Evolutionary conservation across 2,329 filamentous ascomycete genomes (phyloP), one percentile per base, ranked within the genome.

Genomic region (Cordyceps cateniannulata): DNA sequence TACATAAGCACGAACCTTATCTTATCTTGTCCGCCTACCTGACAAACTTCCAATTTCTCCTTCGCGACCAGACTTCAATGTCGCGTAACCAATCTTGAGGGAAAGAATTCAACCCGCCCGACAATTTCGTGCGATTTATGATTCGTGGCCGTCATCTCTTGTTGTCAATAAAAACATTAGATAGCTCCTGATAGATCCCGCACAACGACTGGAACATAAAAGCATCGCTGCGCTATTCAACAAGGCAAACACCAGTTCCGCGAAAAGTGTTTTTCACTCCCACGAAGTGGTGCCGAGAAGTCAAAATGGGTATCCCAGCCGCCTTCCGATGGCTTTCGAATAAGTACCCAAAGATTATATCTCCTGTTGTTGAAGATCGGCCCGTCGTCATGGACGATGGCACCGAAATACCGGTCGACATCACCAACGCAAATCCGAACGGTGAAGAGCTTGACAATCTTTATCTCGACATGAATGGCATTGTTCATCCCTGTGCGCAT

Each of bases 381-480:
- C 89, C 93, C 10, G 80, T 89, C 60, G 87, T 87, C 65, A 85
- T 98, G 74, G 82, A 84, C 10, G 91, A 96, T 81, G 93, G 92
- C 66, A 83, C 87, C 48, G 81, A 85, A 66, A 88, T 97, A 62
- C 95, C 95, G 2, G 85, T 98, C 63, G 92, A 99, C 72, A 87
- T 85, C 12, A 92, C 89, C 7, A 80, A 85, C 44, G 86, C 91
- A 6, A 99, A 99, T 71, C 96, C 96, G 3, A 99, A 99, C 76
- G 92, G 92, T 72, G 93, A 98, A 76, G 95, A 99, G 75, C 90
- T 96, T 70, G 93, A 99, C 77, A 99, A 99, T 70, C 81, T 99
- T 6, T 99, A 99, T 71, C 85, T 99, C 65, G 95, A 99, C 71
- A 98, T 99, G 93, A 99, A 99, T 75, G 96, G 95, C 72, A 99